Evolutionary conservation across 192 early-diverging fungal species (phyloP), one percentile per base, ranked within the genome.

Genomic region (Gorgonomyces haynaldii): DNA sequence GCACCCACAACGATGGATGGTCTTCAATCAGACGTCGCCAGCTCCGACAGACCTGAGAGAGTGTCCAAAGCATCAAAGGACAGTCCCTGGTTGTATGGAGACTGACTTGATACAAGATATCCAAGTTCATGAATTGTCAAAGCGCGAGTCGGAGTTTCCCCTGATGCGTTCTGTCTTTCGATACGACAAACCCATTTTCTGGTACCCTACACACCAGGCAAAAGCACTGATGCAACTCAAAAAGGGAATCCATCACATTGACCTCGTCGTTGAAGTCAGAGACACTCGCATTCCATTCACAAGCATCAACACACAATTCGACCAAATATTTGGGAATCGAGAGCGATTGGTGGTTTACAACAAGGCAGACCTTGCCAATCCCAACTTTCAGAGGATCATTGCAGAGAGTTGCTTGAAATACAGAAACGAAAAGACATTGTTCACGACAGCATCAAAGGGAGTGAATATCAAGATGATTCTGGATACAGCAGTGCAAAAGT

Each of bases 251-350:
- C 60, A 63, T 42, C 58, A 75, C 19, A 66, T 75, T 31, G 89
- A 98, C 66, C 65, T 94, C 8, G 66, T 98, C 10, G 74, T 98
- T 22, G 94, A 98, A 62, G 86, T 88, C 1, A 82, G 94, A 9
- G 94, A 98, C 66, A 89, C 91, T 7, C 71, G 94, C 21, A 87
- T 94, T 37, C 94, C 94, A 5, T 56, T 98, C 8, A 90, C 94
- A 0, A 84, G 83, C 26, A 86, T 86, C 61, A 94, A 91, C 63
- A 75, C 78, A 39, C 79, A 81, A 51, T 83, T 92, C 54, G 52
- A 61, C 6, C 45, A 57, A 0, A 12, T 59, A 74, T 85, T 73
- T 54, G 77, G 78, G 15, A 44, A 54, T 26, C 75, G 85, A 42
- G 69, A 81, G 9, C 68, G 86, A 4, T 56, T 95, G 1, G 72